Conservation (phyloP, 225 moss, liverwort and hornwort genomes). For the Climacium dendroides region DNA sequence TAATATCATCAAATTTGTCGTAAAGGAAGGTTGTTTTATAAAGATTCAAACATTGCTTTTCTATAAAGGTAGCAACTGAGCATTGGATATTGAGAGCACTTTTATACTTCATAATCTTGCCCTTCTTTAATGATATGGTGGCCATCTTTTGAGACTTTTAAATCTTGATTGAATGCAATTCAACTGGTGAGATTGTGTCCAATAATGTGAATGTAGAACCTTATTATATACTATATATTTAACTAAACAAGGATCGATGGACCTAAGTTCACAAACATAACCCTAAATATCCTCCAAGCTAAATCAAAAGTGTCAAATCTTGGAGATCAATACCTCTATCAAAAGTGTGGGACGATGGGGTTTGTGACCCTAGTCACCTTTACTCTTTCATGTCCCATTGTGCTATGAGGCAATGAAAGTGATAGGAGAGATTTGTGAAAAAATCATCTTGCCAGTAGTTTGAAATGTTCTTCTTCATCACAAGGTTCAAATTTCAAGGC, state of each 20-base stretch:
- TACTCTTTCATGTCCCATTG: not conserved
- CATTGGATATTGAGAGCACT: not conserved
- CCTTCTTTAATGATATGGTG: no score
- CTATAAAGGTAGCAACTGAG: not conserved
- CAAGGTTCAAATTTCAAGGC: not conserved
- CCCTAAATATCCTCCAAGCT: no score
- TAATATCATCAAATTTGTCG: not conserved
- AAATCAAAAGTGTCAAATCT: not conserved
- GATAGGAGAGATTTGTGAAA: not conserved
- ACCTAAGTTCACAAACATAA: not conserved
- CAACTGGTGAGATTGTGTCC: rapidly evolving
- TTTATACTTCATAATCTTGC: not conserved
- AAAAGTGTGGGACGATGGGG: rapidly evolving
- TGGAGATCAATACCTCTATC: rapidly evolving
- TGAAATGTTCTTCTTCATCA: not conserved
- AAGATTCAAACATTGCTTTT: not conserved
- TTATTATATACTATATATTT: no score
- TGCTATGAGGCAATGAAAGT: not conserved
- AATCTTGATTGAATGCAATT: not conserved
- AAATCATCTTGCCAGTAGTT: rapidly evolving
- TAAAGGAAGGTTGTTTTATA: no score
- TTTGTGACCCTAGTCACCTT: not conserved
- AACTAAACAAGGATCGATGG: rapidly evolving
- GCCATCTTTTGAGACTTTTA: not conserved
- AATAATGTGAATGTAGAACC: rapidly evolving